Conservation (phyloP, 441 rosid genomes). For the Erysimum pusillum region DNA sequence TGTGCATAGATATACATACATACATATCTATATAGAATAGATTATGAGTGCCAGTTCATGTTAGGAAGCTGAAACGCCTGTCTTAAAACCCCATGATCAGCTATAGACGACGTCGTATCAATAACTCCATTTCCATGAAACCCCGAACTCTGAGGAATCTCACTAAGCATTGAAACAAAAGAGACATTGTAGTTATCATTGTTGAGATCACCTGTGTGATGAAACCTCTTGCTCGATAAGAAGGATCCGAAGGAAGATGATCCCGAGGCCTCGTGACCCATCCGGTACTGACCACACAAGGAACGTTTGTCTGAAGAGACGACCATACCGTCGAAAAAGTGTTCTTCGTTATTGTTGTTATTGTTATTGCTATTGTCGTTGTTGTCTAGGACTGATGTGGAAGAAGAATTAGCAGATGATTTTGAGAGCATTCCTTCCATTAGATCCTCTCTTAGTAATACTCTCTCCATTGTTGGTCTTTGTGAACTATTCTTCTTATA, state of each 20-base stretch:
- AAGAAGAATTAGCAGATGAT: constrained; percentile 49
- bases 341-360: constrained; percentile 56
- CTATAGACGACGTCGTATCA: constrained; percentile 49
- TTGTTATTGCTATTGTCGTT: constrained; percentile 51
- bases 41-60: constrained; percentile 72
- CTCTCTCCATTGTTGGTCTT: constrained; percentile 62
- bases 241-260: constrained; percentile 51
- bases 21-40: constrained; percentile 23
- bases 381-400: constrained; percentile 55
- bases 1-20: constrained; percentile 27
- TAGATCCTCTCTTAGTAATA: constrained; percentile 51
- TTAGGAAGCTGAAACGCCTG: constrained; percentile 74
- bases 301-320: constrained; percentile 52
- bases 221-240: constrained; percentile 59
- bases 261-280: constrained; percentile 48
- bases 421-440: constrained; percentile 64
- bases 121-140: constrained; percentile 56
- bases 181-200: constrained; percentile 57
- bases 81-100: constrained; percentile 66
- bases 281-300: constrained; percentile 56
- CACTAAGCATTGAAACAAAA: constrained; percentile 76
- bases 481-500: constrained; percentile 79
- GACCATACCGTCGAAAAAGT: constrained; percentile 71
- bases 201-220: constrained; percentile 60
- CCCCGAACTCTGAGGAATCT: constrained; percentile 62